Percentiles rank a stretch among this genome's conserved stretches.
Evolutionary conservation across 495 filamentous ascomycete genomes (phyloP).

Genomic region (Penicillium arizonense): DNA sequence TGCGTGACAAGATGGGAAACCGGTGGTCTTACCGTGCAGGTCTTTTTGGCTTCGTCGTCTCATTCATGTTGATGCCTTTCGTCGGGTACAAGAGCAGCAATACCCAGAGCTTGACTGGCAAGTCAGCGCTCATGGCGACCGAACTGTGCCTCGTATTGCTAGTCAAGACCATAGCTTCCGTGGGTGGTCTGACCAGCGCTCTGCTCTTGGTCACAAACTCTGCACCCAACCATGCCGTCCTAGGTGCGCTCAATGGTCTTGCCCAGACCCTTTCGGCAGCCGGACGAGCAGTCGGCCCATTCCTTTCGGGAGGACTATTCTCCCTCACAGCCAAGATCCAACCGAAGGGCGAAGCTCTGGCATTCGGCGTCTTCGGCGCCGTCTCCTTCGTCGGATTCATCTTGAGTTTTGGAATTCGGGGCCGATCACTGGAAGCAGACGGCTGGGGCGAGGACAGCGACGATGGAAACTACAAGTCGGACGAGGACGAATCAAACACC

Average conservation of each 20-base stretch:
- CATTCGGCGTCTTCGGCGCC: constrained; percentile 81
- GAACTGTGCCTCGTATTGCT: constrained; percentile 79
- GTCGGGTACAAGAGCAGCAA: constrained; percentile 70
- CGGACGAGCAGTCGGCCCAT: constrained; percentile 83
- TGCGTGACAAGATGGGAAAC: constrained; percentile 83
- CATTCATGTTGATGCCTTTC: constrained; percentile 86
- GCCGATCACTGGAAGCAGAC: constrained; percentile 57
- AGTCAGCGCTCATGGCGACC: constrained; percentile 59
- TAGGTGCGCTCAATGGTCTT: constrained; percentile 89
- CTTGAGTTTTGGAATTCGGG: constrained; percentile 69
- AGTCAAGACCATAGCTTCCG: constrained; percentile 83
- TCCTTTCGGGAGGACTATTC: constrained; percentile 83
- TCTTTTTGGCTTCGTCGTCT: constrained; percentile 76
- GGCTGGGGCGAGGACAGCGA: constrained; percentile 57
- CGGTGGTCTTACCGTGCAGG: constrained; percentile 75
- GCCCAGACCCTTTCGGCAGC: constrained; percentile 93
- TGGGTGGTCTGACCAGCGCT: constrained; percentile 85
- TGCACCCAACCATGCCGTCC: constrained; percentile 76
- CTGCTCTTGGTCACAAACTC: constrained; percentile 92
- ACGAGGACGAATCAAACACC: constrained; percentile 39
- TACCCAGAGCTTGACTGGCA: constrained; percentile 46
- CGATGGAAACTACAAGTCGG: constrained; percentile 46
- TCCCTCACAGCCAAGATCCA: constrained; percentile 64
- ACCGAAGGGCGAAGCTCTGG: constrained; percentile 79
- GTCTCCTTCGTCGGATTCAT: constrained; percentile 74